Base-by-base conservation (phyloP, 495 filamentous ascomycete genomes). In the Penicillium cataractarum region DNA sequence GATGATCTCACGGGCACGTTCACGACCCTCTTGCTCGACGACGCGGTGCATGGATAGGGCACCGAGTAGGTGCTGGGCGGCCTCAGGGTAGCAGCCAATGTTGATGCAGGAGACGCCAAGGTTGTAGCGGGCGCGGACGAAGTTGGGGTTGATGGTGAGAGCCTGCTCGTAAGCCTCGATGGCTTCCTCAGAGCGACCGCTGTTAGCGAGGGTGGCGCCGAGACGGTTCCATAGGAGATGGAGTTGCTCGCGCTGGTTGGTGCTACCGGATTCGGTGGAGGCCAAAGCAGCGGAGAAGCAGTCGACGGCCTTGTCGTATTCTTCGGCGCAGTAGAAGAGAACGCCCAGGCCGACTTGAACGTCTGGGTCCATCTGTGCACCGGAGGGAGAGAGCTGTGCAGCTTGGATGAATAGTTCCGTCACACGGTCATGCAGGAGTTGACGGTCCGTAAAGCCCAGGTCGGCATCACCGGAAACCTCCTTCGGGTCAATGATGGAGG, bases 161-260 rank as follows among this genome's bases (percentile, higher is more conserved):
- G 95, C 95, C 64, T 91, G 89, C 73, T 97, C 93, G 76, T 99
- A 99, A 0, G 95, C 95, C 59, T 92, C 90, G 67, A 98, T 97
- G 32, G 95, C 95, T 73, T 99, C 94, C 74, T 98, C 95, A 61
- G 86, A 89, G 61, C 92, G 90, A 54, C 93, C 93, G 19, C 87
- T 90, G 80, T 99, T 99, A 65, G 95, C 95, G 3, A 99, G 87
- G 0, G 95, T 99, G 4, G 95, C 95, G 57, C 95, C 95, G 6
- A 99, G 89, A 4, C 95, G 87, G 79, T 99, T 99, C 96, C 96
- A 99, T 10, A 99, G 88, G 7, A 99, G 87, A 65, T 97, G 95
- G 7, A 94, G 77, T 74, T 96, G 90, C 62, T 86, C 83, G 57
- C 82, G 81, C 61, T 89, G 85, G 79, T 96, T 97, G 50, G 84